Conservation (phyloP, 2,329 filamentous ascomycete species). For the Clarireedia monteithiana region DNA sequence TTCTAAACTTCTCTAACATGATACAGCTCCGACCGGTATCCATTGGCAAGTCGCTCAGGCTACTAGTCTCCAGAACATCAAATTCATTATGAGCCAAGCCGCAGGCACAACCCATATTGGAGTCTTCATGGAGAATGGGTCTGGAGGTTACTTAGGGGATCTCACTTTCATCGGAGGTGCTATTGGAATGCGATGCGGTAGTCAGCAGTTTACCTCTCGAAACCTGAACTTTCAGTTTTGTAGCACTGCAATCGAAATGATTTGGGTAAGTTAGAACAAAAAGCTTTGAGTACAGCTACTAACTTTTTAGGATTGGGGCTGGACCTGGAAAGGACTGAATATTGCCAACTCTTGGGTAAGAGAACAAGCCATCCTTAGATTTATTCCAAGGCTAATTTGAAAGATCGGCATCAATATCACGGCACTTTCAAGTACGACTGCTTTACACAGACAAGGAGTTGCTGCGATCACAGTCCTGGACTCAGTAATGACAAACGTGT, state of each 20-base stretch:
- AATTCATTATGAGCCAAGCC: conserved; percentile 40
- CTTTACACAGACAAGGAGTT: background rate
- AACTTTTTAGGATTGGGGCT: conserved; percentile 50
- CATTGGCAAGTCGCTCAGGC: conserved; percentile 47
- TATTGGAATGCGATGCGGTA: conserved; percentile 46
- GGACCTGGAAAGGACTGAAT: conserved; percentile 20
- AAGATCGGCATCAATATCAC: conserved; percentile 1
- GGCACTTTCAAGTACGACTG: conserved; percentile 26
- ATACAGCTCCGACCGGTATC: conserved; percentile 35
- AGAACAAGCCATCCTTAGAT: background rate
- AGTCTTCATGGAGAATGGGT: conserved; percentile 34
- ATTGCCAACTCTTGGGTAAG: background rate
- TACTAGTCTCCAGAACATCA: conserved; percentile 51
- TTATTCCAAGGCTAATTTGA: too few species aligned
- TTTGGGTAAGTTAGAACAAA: background rate
- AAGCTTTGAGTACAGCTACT: too few species aligned
- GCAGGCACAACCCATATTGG: conserved; percentile 41
- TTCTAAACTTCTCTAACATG: too few species aligned
- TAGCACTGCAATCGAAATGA: conserved; percentile 34
- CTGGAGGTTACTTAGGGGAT: conserved; percentile 11
- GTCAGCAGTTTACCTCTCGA: conserved; percentile 54
- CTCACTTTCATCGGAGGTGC: conserved; percentile 9
- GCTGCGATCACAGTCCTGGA: too few species aligned
- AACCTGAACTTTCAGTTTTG: conserved; percentile 63
- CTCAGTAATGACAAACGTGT: too few species aligned